Base-by-base conservation (phyloP, 2,329 filamentous ascomycete species). In the Fusarium virguliforme region DNA sequence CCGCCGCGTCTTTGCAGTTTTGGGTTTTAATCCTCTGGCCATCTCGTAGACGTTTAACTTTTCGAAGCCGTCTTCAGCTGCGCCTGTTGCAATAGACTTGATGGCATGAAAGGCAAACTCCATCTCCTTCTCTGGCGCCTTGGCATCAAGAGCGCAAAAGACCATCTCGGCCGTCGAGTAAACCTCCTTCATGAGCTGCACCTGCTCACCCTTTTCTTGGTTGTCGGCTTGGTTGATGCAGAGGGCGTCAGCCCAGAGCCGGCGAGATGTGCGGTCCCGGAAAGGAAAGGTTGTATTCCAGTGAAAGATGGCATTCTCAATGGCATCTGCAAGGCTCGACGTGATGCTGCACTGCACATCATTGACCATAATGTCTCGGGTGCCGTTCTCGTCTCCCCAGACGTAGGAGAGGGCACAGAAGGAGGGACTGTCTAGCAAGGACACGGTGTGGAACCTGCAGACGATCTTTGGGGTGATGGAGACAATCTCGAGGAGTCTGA, bases 151-250 rank as follows among this genome's bases (percentile, higher is more conserved):
- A 6, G 34, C 54, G 3, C 46, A 61, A 6, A 66, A 66, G 3
- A 55, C 48, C 12, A 51, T 1, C 4, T 65, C 62, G 1, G 62
- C 46, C 1, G 15, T 37, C 0, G 62, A 24, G 4, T 65, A 66
- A 1, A 65, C 48, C 2, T 6, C 7, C 4, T 7, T 60, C 62
- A 66, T 66, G 2, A 65, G 26, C 0, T 60, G n/a, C 0, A 60
- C 64, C 18, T 66, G 54, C 4, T 66, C 54, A 0, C 37, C 8
- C 8, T 66, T 65, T 32, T 65, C 64, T 1, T 41, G 4, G 3
- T 30, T 13, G 5, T 66, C 38, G 0, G 51, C 6, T n/a, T 66
- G 62, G 2, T 65, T 60, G 38, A 66, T 66, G 13, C 61, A 65
- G 1, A 66, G 24, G 8, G 64, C 62, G 3, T 66, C 54, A 4